A percentile compares a stretch with the other conserved stretches of the same genome.
Conservation (phyloP, 805 yeast species). For the Myxozyma vanderwaltii region DNA sequence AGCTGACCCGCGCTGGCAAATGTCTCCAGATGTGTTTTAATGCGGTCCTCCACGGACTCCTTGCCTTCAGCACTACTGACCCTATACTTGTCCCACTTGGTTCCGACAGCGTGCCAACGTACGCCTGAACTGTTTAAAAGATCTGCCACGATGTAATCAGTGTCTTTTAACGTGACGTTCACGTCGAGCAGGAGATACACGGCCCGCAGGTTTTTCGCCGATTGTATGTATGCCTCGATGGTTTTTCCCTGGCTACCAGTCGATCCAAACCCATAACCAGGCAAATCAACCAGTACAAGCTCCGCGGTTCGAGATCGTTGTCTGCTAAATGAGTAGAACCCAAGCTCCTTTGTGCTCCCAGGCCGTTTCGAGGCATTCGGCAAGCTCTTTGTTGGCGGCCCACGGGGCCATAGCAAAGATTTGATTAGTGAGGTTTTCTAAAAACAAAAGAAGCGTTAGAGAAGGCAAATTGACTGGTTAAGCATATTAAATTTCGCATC, state of each 20-base stretch:
- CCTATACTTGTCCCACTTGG: slow-evolving; percentile 18
- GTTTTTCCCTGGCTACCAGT: slow-evolving; percentile 66
- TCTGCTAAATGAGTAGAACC: slow-evolving; percentile 5
- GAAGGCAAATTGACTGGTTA: background rate
- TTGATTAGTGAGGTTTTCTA: slow-evolving; percentile 17
- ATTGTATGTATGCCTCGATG: slow-evolving; percentile 61
- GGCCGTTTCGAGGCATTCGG: slow-evolving; percentile 13
- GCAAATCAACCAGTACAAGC: slow-evolving; percentile 75
- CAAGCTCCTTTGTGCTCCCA: slow-evolving; percentile 20
- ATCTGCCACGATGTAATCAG: slow-evolving; percentile 8
- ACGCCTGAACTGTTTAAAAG: slow-evolving; percentile 7
- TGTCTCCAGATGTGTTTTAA: background rate
- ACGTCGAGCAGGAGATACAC: slow-evolving; percentile 20
- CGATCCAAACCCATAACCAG: slow-evolving; percentile 86
- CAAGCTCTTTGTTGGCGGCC: background rate
- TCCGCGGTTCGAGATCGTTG: slow-evolving; percentile 57
- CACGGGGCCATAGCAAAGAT: background rate
- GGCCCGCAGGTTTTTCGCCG: slow-evolving; percentile 45
- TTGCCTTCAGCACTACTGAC: background rate
- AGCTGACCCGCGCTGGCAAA: background rate
- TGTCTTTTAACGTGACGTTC: background rate
- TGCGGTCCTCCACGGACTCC: background rate
- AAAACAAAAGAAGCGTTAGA: background rate
- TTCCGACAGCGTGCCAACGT: slow-evolving; percentile 21
- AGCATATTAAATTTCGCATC: too few relatives aligned